Evolutionary conservation across 1,284 basidiomycete genomes (phyloP), one percentile per base, ranked within the genome.

Genomic region (Polyporus tsugae): DNA sequence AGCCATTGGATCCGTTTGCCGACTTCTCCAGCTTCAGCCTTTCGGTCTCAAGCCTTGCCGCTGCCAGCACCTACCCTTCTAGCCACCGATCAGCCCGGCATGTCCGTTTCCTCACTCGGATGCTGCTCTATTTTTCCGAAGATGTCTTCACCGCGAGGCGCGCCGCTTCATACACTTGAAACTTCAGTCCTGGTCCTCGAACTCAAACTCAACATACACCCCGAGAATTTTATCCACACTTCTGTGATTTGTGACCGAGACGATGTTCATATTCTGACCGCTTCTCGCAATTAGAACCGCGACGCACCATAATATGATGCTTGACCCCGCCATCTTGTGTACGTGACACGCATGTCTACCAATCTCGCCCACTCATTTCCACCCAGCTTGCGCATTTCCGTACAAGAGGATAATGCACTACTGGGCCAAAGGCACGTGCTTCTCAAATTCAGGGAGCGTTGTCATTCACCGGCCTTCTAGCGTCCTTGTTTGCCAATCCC

Each of bases 281-380:
- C 58, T 60, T 60, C 58, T 60, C 22, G 58, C 58, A 60, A 60
- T 41, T 60, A 95, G 95, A 67, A 90, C 93, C 25, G 93, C 93
- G 64, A 95, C 94, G 6, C 95, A 96, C 79, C 91, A 95, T 76
- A 96, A 96, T 78, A 96, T 96, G 95, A 95, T 95, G 84, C 86
- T 97, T 41, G 95, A 96, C 80, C 93, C 93, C 29, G 89, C 89
- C 41, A 82, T 93, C 68, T 82, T 95, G 25, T 93, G 95, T 96
- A 79, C 78, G 92, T 72, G 84, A 63, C 59, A 4, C 25, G 22
- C 35, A 19, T 29, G 6, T 22, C 11, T 17, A 22, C 19, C 17
- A 13, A 7, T n/a, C 17, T 46, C 39, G 49, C 41, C 62, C 35
- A n/a, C 55, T 67, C 22, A 66, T 22, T 29, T 53, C 17, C 76